Evolutionary conservation across 208 protist species (phyloP), one percentile per base, ranked within the genome.

Genomic region (Leishmania major): DNA sequence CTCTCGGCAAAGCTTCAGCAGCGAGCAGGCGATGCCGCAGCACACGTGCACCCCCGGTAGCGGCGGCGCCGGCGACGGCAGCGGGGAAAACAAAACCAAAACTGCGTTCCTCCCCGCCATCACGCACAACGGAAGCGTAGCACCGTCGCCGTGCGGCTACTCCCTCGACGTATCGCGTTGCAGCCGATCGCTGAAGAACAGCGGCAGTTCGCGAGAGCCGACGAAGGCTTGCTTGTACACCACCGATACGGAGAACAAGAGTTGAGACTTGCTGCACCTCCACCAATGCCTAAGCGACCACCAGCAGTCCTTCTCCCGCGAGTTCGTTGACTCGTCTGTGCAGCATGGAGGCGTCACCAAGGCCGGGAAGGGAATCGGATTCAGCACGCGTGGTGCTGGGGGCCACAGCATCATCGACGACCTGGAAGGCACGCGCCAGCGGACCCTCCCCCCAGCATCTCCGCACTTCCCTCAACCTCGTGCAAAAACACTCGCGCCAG

Each of bases 31-130:
- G 15, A 28, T 64, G 60, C 64, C 73, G 47, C 35, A 75, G 37
- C 72, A 51, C 67, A 62, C 72, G 15, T 31, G 28, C 37, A 11
- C 40, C 28, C 1, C 15, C 25, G n/a, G 47, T 8, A 53, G 4
- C 49, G 53, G 62, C 43, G 43, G 43, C 43, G 5, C 43, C 43
- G 43, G 43, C 43, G 77, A 60, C 13, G 40, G 40, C 40, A 57
- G 47, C 40, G 22, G 28, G 40, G 72, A 78, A 11, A 78, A 7
- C 28, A 83, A 78, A 60, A 4, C 22, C 37, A 75, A 40, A 13
- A 37, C 66, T 13, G 67, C 5, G 1, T 85, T 85, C 64, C 78
- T 85, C 25, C 82, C 82, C 2, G 82, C 77, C 11, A 85, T 85
- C 82, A 55, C 31, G 2, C 28, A 43, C n/a, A 49, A 10, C 49